Percentiles rank a stretch among this genome's conserved stretches.
phyloP scores from a whole-genome alignment of 495 filamentous ascomycete genomes.

The Polyplosphaeria fusca region DNA sequence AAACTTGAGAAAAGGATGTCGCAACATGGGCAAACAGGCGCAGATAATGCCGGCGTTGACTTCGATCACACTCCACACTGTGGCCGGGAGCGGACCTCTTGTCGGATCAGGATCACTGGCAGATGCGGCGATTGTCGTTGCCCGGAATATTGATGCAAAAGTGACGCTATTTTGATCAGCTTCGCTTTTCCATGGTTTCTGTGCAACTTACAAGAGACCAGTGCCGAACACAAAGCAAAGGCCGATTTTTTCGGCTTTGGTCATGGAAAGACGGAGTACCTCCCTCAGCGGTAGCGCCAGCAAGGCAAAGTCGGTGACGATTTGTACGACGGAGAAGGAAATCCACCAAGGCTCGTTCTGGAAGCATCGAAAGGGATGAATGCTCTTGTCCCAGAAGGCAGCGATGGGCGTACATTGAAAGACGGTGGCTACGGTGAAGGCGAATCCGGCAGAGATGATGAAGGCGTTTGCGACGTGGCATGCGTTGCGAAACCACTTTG shows the following conservation, averaged over 20 bases:
- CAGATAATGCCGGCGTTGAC: conserved; percentile 9
- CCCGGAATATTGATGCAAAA: not conserved
- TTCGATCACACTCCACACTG: conserved; percentile 6
- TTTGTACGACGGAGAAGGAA: not conserved
- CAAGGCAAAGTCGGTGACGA: not conserved
- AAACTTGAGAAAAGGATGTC: conserved; percentile 3
- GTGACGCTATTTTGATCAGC: not conserved
- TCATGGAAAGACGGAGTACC: not conserved
- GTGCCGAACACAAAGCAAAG: not conserved
- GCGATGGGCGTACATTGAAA: conserved; percentile 6
- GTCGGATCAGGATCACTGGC: conserved; percentile 2
- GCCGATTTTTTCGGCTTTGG: not conserved
- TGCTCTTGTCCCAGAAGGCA: conserved; percentile 7
- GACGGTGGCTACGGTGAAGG: conserved; percentile 1
- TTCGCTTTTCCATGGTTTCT: not conserved
- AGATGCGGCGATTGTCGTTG: not conserved
- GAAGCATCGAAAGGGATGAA: not conserved
- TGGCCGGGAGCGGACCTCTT: not conserved
- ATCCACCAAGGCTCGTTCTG: conserved; percentile 9
- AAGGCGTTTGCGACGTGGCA: not conserved
- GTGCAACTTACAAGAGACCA: not conserved
- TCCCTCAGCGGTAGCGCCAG: not conserved
- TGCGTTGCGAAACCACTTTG: conserved; percentile 1
- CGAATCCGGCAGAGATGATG: conserved; percentile 1
- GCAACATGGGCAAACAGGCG: conserved; percentile 8